Base-by-base conservation (phyloP, 2,329 filamentous ascomycete species). In the Aaosphaeria arxii region DNA sequence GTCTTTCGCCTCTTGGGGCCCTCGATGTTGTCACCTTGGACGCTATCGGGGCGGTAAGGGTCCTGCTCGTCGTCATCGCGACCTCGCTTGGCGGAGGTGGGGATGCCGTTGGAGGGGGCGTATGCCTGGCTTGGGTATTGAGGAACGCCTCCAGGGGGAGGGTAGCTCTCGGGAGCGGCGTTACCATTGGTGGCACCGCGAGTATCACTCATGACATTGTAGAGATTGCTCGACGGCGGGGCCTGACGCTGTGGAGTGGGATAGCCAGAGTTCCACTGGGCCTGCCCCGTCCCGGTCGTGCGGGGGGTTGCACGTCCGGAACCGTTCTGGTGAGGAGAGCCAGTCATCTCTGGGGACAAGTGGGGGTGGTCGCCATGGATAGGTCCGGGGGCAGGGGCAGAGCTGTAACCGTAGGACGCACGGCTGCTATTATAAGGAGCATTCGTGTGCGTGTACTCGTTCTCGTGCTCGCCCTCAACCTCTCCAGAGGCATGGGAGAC, bases 131-230 rank as follows among this genome's bases (percentile, higher is more conserved):
- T 73, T 11, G 83, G 77, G 55, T 91, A 89, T 44, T 80, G 72
- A 2, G 65, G 51, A 42, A 64, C 60, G 58, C 88, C 85, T 5
- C 80, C 74, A 28, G 87, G 79, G 11, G 84, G 79, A 32, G 82
- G 80, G 66, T 95, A 95, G 5, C 85, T 81, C 56, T 95, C 89
- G 43, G 80, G 80, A 17, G 79, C 73, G 9, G 82, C 71, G 30
- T 77, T 79, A n/a, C 86, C 86, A 57, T 89, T 89, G 7, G 83
- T 71, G 30, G 77, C 73, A 42, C 76, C 82, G 29, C 89, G 82
- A 50, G 89, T 87, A 65, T 89, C 90, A 67, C 87, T 91, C 75
- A 95, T 91, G 53, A 95, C 87, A 70, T 85, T 95, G 78, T 95
- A 95, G 44, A 96, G 76, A 65, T 85, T 95, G 76, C 89, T 91